Conservation (phyloP, 306 rosid genomes). For the Dalbergia oliveri region DNA sequence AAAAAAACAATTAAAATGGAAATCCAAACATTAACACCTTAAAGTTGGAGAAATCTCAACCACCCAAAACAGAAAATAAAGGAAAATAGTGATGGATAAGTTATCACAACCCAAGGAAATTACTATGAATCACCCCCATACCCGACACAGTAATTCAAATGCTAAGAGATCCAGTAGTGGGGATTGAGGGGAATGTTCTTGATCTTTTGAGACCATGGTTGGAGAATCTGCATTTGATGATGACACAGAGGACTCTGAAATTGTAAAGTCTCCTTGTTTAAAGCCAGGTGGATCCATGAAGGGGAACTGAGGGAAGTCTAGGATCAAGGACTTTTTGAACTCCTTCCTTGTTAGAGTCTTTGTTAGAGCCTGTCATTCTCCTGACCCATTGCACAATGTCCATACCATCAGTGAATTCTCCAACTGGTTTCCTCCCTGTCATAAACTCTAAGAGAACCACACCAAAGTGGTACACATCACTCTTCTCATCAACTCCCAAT, state of each 20-base stretch:
- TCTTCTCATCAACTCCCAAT: slow-evolving; percentile 89
- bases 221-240: slow-evolving; percentile 63
- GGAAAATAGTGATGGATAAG: slow-evolving; percentile 21
- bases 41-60: slow-evolving; percentile 55
- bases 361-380: slow-evolving; percentile 79
- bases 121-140: slow-evolving; percentile 48
- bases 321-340: slow-evolving; percentile 86
- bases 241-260: slow-evolving; percentile 59
- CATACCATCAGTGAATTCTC: slow-evolving; percentile 95
- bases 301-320: slow-evolving; percentile 88
- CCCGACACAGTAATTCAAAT: slow-evolving; percentile 57
- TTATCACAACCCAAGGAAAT: slow-evolving; percentile 42
- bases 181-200: slow-evolving; percentile 60
- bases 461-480: slow-evolving; percentile 93
- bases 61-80: slow-evolving; percentile 29
- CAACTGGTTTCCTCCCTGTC: slow-evolving; percentile 91
- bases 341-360: slow-evolving; percentile 62
- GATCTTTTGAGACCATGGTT: slow-evolving; percentile 49
- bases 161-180: slow-evolving; percentile 90
- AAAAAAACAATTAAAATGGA: slow-evolving; percentile 35
- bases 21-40: slow-evolving; percentile 52
- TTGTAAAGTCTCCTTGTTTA: slow-evolving; percentile 57
- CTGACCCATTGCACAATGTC: slow-evolving; percentile 97
- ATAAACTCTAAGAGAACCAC: slow-evolving; percentile 87
- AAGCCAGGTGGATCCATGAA: slow-evolving; percentile 68